Conservation (phyloP, 192 early-diverging fungal species). For the Geranomyces michiganensis region DNA sequence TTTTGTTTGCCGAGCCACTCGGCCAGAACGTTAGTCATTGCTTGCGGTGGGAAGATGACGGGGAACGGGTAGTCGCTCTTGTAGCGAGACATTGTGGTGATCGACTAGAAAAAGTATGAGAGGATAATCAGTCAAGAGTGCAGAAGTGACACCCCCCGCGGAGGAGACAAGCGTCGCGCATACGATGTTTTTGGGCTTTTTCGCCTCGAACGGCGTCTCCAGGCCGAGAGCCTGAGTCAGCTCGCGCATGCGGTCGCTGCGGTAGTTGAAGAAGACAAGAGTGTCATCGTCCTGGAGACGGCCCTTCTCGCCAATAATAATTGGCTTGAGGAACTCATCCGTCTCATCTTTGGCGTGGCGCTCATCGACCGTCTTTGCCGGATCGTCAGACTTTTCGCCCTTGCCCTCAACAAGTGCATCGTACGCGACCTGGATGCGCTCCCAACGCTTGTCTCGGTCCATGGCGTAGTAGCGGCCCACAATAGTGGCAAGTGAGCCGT, state of each 20-base stretch:
- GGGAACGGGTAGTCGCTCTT: conserved; percentile 96
- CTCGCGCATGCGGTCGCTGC: conserved; percentile 98
- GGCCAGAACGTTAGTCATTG: conserved; percentile 96
- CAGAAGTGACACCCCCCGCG: no score
- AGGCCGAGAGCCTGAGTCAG: conserved; percentile 83
- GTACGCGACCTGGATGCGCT: conserved; percentile 92
- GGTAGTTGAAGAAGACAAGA: conserved; percentile 98
- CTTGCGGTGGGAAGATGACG: conserved; percentile 94
- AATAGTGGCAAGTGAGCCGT: conserved; percentile 91
- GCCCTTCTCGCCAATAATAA: conserved; percentile 81
- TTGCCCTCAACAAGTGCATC: conserved; percentile 80
- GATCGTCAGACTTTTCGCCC: conserved; percentile 67
- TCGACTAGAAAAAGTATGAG: no score
- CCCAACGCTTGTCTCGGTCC: conserved; percentile 99
- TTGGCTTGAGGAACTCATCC: conserved; percentile 99
- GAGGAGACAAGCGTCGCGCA: no score
- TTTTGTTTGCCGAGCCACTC: conserved; percentile 91
- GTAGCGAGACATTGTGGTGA: conserved; percentile 97
- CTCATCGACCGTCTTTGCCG: conserved; percentile 72
- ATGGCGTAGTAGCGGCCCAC: conserved; percentile 99
- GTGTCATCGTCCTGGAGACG: conserved; percentile 85
- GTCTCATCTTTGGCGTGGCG: conserved; percentile 89
- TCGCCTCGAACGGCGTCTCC: conserved; percentile 82
- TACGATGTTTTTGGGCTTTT: conserved; percentile 75
- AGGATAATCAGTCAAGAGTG: no score